phyloP scores from a whole-genome alignment of 2,329 filamentous ascomycete species.

The Trichoderma asperellum region DNA sequence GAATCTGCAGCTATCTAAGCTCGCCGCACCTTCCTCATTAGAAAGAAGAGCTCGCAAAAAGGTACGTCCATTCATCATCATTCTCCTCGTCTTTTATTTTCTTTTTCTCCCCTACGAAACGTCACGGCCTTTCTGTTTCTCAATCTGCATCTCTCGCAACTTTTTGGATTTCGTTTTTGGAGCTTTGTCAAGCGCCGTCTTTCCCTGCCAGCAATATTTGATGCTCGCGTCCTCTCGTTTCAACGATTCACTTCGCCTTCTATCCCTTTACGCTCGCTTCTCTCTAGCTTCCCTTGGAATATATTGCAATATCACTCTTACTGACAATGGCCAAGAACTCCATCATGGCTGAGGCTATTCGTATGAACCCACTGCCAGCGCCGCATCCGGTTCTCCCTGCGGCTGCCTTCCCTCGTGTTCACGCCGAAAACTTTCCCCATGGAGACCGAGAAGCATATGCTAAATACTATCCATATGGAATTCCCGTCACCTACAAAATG shows the following conservation, averaged over 20 bases:
- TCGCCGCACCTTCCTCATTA: conserved; percentile 3
- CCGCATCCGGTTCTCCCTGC: conserved; percentile 30
- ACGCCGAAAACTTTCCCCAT: conserved; percentile 34
- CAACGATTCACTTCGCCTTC: not conserved
- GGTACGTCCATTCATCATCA: not conserved
- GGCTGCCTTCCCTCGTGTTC: conserved; percentile 32
- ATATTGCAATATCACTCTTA: not conserved
- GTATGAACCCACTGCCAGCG: conserved; percentile 22
- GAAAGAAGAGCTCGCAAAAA: not conserved
- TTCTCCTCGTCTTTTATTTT: not conserved
- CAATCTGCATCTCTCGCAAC: not conserved
- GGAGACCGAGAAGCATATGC: conserved; percentile 37
- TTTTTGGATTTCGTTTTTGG: conserved; percentile 17
- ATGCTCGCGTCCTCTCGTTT: conserved; percentile 8
- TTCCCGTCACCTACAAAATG: conserved; percentile 44
- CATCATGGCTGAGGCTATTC: conserved; percentile 30
- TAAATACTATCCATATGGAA: conserved; percentile 43
- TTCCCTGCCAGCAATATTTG: conserved; percentile 2
- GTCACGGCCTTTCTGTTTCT: not conserved
- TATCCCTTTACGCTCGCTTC: not conserved
- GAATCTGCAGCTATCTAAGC: not conserved
- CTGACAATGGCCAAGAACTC: not conserved
- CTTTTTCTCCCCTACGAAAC: not conserved
- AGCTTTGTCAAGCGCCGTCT: not conserved
- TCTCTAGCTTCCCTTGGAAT: not conserved